A percentile compares a stretch with the other conserved stretches of the same genome.
These are phyloP conservation scores for Penicillium oxalicum DNA, from an alignment of 2,329 filamentous ascomycete species.

Conservation along the genomic window DNA sequence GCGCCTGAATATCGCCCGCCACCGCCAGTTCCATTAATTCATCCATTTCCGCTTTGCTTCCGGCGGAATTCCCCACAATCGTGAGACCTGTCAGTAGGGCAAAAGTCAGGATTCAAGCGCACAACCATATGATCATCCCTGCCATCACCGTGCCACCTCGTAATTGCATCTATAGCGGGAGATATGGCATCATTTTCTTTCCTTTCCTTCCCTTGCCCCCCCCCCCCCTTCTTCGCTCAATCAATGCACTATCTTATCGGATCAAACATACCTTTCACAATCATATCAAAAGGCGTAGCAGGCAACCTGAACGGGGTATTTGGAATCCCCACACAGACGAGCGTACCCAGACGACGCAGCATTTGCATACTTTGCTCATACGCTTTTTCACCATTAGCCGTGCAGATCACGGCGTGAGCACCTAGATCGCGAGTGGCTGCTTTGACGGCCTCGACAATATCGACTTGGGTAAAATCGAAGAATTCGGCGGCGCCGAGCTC, in stretches of 20 bases:
- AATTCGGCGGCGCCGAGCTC: slow-evolving; percentile 30
- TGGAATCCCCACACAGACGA: slow-evolving; percentile 46
- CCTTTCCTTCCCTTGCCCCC: too few relatives aligned
- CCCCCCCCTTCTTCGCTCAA: too few relatives aligned
- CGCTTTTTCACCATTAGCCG: slow-evolving; percentile 41
- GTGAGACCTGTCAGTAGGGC: slow-evolving; percentile 28
- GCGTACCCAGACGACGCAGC: slow-evolving; percentile 42
- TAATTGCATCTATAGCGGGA: too few relatives aligned
- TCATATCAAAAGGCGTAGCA: slow-evolving; percentile 44
- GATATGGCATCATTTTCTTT: too few relatives aligned
- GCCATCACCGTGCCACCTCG: too few relatives aligned
- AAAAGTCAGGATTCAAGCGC: too few relatives aligned
- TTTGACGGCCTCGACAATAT: slow-evolving; percentile 37
- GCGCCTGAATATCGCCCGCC: slow-evolving; percentile 36
- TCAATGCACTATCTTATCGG: too few relatives aligned
- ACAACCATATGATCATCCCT: too few relatives aligned
- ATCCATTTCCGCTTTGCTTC: slow-evolving; percentile 42
- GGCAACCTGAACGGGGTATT: slow-evolving; percentile 40
- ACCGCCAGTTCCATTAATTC: slow-evolving; percentile 42
- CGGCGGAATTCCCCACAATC: slow-evolving; percentile 44
- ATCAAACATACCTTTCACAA: slow-evolving; percentile 35
- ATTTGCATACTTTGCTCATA: slow-evolving; percentile 42
- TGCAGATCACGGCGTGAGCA: slow-evolving; percentile 44
- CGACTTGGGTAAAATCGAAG: slow-evolving; percentile 31
- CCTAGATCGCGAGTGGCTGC: slow-evolving; percentile 39